Conservation (phyloP, 1,284 basidiomycete genomes). For the Entoloma clypeatum region DNA sequence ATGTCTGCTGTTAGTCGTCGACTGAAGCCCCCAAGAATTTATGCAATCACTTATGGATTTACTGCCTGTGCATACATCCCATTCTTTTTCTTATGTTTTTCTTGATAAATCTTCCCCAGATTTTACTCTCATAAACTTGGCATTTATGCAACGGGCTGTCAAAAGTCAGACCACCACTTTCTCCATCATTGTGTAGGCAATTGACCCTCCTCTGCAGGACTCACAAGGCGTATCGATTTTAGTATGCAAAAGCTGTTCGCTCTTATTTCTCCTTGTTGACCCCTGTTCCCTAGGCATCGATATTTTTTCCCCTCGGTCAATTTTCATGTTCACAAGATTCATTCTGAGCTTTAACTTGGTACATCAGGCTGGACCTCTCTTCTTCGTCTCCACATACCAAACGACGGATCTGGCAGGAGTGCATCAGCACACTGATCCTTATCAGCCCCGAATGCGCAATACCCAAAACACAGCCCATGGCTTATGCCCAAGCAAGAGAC, state of each 20-base stretch:
- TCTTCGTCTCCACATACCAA: constrained; percentile 60
- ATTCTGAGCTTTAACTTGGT: too few species aligned
- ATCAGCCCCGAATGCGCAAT: constrained; percentile 60
- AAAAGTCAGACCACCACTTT: constrained; percentile 44
- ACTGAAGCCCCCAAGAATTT: constrained; percentile 43
- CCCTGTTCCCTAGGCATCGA: constrained; percentile 48
- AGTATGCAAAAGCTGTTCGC: constrained; percentile 42
- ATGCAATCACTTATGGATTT: constrained; percentile 64
- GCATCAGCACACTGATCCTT: constrained; percentile 65
- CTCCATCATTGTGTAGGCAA: neutral
- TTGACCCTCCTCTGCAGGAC: constrained; percentile 33
- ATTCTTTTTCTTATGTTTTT: neutral
- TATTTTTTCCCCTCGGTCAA: too few species aligned
- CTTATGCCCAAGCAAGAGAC: constrained; percentile 55
- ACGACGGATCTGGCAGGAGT: constrained; percentile 82
- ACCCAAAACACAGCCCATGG: constrained; percentile 55
- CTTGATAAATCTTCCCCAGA: constrained; percentile 36
- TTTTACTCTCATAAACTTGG: constrained; percentile 58
- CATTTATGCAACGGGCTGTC: constrained; percentile 46
- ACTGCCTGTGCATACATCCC: constrained; percentile 47
- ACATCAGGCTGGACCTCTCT: constrained; percentile 63
- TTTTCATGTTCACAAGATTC: too few species aligned
- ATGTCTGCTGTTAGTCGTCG: constrained; percentile 1
- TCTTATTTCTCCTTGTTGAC: constrained; percentile 22
- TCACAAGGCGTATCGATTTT: constrained; percentile 69